Evolutionary conservation across 495 filamentous ascomycete genomes (phyloP).

Genomic region (Penicillium cataractarum): DNA sequence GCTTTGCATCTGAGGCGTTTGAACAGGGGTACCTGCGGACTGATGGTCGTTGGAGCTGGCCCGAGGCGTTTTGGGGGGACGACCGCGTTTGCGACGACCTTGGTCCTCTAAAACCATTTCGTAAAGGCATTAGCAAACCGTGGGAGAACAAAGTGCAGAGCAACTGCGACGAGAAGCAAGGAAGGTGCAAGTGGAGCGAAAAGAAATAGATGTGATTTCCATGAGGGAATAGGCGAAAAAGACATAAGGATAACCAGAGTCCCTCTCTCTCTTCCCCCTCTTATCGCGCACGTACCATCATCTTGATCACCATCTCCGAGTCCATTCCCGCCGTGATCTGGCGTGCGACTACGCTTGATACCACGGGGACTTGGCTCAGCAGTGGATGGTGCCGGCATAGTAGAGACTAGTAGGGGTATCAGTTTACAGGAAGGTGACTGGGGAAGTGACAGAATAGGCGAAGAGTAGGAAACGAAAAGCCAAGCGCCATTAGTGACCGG

Average conservation of each 20-base stretch:
- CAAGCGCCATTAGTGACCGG: background rate
- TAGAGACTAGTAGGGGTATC: conserved; percentile 48
- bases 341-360: conserved; percentile 91
- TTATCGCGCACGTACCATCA: conserved; percentile 71
- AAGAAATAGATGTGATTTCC: background rate
- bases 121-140: conserved; percentile 22
- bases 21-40: conserved; percentile 57
- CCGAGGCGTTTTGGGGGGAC: conserved; percentile 75
- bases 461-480: conserved; percentile 2
- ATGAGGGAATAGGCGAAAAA: conserved; percentile 5
- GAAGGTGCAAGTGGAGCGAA: background rate
- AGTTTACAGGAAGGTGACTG: conserved; percentile 42
- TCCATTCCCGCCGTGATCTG: conserved; percentile 71
- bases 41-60: conserved; percentile 52
- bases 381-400: conserved; percentile 48
- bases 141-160: background rate
- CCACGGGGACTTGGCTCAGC: conserved; percentile 68
- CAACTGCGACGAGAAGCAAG: conserved; percentile 12
- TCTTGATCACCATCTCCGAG: conserved; percentile 66
- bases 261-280: conserved; percentile 8
- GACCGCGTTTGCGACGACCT: conserved; percentile 81
- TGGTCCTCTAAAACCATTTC: conserved; percentile 58
- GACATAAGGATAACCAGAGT: background rate
- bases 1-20: conserved; percentile 79
- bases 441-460: conserved; percentile 7